These are phyloP conservation scores for Amylocarpus encephaloides DNA, from an alignment of 2,329 filamentous ascomycete species.

Conservation along the genomic window DNA sequence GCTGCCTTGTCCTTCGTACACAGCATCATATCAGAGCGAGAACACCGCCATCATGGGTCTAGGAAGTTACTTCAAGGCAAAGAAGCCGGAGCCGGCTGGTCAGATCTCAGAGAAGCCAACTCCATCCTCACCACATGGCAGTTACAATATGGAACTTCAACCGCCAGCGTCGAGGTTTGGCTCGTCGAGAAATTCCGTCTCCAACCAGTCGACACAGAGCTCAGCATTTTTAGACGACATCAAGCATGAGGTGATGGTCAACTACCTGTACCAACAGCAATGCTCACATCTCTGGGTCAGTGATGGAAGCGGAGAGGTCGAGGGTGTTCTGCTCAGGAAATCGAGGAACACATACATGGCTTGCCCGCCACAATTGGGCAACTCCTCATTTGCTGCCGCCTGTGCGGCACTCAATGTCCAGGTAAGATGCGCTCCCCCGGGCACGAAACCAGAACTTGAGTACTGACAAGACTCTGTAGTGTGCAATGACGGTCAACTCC, in stretches of 20 bases:
- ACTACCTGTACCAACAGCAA: conserved; percentile 76
- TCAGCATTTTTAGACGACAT: conserved; percentile 62
- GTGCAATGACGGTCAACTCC: conserved; percentile 75
- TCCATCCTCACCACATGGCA: conserved; percentile 20
- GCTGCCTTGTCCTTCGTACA: conserved; percentile 10
- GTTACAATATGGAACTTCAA: conserved; percentile 43
- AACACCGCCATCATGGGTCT: conserved; percentile 47
- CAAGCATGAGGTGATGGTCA: conserved; percentile 78
- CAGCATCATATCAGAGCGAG: conserved; percentile 13
- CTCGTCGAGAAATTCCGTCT: conserved; percentile 48
- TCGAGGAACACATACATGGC: conserved; percentile 63
- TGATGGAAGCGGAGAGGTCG: conserved; percentile 59
- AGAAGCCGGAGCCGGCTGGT: conserved; percentile 34
- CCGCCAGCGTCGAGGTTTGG: conserved; percentile 42
- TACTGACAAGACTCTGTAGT: conserved; percentile 38
- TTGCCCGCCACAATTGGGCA: conserved; percentile 59
- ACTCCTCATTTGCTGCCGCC: conserved; percentile 57
- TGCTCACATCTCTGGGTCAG: conserved; percentile 68
- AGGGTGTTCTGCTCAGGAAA: conserved; percentile 69
- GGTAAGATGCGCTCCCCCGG: conserved; percentile 41
- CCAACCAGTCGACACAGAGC: conserved; percentile 39
- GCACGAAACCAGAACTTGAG: background rate
- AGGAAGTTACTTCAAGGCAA: conserved; percentile 55
- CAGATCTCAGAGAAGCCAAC: conserved; percentile 23
- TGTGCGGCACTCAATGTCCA: conserved; percentile 66